Evolutionary conservation across 2,329 filamentous ascomycete genomes (phyloP), one percentile per base, ranked within the genome.

Genomic region (Mycosphaerella arachidis): DNA sequence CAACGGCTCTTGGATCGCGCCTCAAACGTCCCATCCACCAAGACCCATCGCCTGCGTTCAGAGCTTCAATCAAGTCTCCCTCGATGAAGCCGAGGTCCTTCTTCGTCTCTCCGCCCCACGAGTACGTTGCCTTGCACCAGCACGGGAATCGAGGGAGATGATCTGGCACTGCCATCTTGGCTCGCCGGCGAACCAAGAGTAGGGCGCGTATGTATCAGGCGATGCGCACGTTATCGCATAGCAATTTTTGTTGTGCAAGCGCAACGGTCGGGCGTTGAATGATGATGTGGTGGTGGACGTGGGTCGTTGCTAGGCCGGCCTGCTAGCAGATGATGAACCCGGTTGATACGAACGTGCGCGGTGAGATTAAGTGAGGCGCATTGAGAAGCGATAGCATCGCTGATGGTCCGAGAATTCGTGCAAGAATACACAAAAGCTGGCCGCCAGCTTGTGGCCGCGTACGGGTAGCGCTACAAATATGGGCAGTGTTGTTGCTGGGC

Each of bases 21-120:
- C 88, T 90, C 72, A 99, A 78, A 64, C 93, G 86, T 52, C 94
- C 94, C 77, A 92, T 96, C 94, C 94, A 99, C 94, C 94, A 99
- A 51, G 91, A 92, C 55, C 94, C 94, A 77, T 99, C 94, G 64
- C 94, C 94, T 20, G 94, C 94, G 74, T 99, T 99, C 56, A 99
- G 82, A 72, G 93, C 97, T 84, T 99, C 94, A 74, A 99, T 99
- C 67, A 99, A 78, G 76, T 99, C 94, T 65, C 94, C 94, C 76
- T 99, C 94, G 68, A 99, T 89, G 76, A 99, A 99, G 16, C 94
- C 94, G 59, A 99, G 83, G 73, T 99, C 94, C 74, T 89, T 87
- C 80, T 96, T 96, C 27, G 89, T 93, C 87, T 76, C 74, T 58
- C 74, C 74, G 48, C 74, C 74, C 73, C 73, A 76, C 31, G 73